Percentiles rank a stretch among this genome's conserved stretches.
Evolutionary conservation across 306 rosid species (phyloP).

Genomic region (Cicer pinnatifidum): DNA sequence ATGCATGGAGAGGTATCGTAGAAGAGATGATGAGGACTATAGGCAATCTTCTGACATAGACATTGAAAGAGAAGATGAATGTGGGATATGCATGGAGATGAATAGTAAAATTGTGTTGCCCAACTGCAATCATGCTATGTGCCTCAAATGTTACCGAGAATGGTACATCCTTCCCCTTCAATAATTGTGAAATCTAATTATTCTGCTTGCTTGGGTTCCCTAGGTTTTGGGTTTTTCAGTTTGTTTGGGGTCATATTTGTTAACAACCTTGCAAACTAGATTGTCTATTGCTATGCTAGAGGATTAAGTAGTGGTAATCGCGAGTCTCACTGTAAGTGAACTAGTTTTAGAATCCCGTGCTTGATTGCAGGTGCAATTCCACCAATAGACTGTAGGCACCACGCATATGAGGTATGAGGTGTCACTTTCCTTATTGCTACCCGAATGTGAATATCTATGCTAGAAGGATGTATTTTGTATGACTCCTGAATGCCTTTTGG

Average conservation of each 20-base stretch:
- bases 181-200: conserved; percentile 19
- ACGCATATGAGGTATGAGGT: conserved; percentile 15
- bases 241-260: conserved; percentile 17
- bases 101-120: conserved; percentile 89
- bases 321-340: neutral
- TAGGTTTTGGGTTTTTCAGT: conserved; percentile 33
- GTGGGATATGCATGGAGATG: conserved; percentile 95
- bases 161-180: conserved; percentile 59
- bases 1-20: conserved; percentile 88
- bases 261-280: conserved; percentile 20
- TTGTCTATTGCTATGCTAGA: conserved; percentile 12
- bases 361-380: conserved; percentile 42
- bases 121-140: conserved; percentile 93
- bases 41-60: conserved; percentile 69
- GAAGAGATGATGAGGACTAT: conserved; percentile 77
- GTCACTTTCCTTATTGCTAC: conserved; percentile 22
- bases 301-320: conserved; percentile 15
- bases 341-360: conserved; percentile 30
- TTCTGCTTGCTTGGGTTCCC: conserved; percentile 11
- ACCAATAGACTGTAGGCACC: neutral
- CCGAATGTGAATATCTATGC: conserved; percentile 33
- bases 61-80: conserved; percentile 92
- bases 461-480: conserved; percentile 12
- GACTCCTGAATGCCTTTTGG: neutral
- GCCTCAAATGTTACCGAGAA: conserved; percentile 92